Conservation (phyloP, 164 flowering plant genomes). For the Vitis riparia region DNA sequence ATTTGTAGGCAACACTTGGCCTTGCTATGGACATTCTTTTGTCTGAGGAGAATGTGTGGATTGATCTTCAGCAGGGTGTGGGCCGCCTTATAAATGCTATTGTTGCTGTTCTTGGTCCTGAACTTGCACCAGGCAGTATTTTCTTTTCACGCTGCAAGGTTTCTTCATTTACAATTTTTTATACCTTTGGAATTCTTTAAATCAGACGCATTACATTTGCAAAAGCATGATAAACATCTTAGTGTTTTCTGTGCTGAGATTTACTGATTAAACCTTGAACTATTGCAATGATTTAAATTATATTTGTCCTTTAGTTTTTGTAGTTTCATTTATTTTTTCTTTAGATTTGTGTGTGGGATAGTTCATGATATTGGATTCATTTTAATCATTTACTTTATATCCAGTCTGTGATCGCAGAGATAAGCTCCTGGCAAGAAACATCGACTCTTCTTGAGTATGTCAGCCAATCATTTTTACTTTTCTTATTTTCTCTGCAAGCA, state of each 20-base stretch:
- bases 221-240: background rate
- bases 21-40: constrained; percentile 88
- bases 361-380: constrained; percentile 3
- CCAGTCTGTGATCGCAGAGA: constrained; percentile 94
- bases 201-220: background rate
- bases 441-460: constrained; percentile 90
- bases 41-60: constrained; percentile 85
- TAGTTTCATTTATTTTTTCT: constrained; percentile 5
- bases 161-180: background rate
- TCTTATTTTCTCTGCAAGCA: background rate
- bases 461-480: background rate
- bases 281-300: no score
- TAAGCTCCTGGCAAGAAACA: constrained; percentile 82
- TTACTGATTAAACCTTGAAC: no score
- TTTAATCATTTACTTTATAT: constrained; percentile 14
- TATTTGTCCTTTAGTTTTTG: no score
- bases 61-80: constrained; percentile 86
- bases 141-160: constrained; percentile 99
- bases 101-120: constrained; percentile 98
- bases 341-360: background rate
- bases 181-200: background rate
- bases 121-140: constrained; percentile 93
- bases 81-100: constrained; percentile 97
- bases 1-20: constrained; percentile 73
- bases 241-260: no score